phyloP scores from a whole-genome alignment of 345 rosid species.

The Eucalyptus erythrocorys region DNA sequence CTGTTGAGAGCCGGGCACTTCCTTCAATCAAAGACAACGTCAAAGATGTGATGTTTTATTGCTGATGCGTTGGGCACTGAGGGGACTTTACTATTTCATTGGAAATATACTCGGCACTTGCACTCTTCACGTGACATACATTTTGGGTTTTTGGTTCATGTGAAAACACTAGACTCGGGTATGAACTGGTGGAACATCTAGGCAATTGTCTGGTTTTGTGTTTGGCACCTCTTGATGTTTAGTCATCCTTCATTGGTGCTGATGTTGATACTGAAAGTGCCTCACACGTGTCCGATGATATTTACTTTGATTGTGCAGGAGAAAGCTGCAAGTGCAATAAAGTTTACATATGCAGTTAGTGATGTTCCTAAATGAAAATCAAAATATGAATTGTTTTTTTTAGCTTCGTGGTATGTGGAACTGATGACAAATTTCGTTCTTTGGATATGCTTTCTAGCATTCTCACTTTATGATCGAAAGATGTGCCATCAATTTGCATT shows the following conservation, averaged over 20 bases:
- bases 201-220: not conserved
- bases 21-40: conserved; percentile 46
- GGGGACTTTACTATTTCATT: not conserved
- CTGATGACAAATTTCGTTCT: not conserved
- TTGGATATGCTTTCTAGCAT: not conserved
- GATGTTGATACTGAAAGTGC: not conserved
- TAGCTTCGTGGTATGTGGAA: not conserved
- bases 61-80: conserved; percentile 11
- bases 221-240: not conserved
- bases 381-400: too few species aligned
- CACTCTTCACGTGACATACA: not conserved
- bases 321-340: not conserved
- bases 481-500: not conserved
- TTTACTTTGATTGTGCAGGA: not conserved
- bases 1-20: not conserved
- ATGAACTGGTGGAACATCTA: not conserved
- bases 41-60: conserved; percentile 49
- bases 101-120: not conserved
- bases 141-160: not conserved
- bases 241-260: not conserved
- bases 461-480: not conserved
- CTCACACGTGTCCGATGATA: not conserved
- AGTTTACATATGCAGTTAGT: not conserved
- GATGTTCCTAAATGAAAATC: not conserved
- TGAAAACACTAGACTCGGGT: not conserved